These are phyloP conservation scores for Dothistroma pini DNA, from an alignment of 2,329 filamentous ascomycete species.

Conservation along the genomic window DNA sequence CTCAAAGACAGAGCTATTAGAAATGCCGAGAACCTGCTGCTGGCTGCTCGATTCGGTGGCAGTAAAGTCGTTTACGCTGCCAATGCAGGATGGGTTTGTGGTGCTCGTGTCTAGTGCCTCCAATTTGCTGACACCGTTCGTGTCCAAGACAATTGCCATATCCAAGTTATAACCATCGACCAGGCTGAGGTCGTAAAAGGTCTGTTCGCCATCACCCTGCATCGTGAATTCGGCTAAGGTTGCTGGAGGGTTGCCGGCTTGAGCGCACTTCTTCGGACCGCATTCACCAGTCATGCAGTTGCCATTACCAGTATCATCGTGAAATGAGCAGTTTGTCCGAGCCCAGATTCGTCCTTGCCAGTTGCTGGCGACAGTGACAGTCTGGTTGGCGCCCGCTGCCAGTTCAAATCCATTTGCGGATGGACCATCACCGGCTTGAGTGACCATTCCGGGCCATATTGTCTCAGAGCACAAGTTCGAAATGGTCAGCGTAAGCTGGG, in stretches of 20 bases:
- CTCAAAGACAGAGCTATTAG: slow-evolving; percentile 65
- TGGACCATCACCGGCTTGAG: slow-evolving; percentile 67
- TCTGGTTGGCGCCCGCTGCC: slow-evolving; percentile 53
- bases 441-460: slow-evolving; percentile 73
- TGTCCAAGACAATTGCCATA: slow-evolving; percentile 53
- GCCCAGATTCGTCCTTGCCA: slow-evolving; percentile 85
- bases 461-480: slow-evolving; percentile 68
- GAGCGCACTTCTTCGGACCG: slow-evolving; percentile 62
- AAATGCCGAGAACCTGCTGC: slow-evolving; percentile 50
- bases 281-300: slow-evolving; percentile 73
- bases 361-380: slow-evolving; percentile 63
- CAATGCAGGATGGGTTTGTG: slow-evolving; percentile 73
- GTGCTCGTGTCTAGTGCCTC: slow-evolving; percentile 67
- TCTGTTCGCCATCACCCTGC: slow-evolving; percentile 62
- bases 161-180: slow-evolving; percentile 84
- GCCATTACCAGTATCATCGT: slow-evolving; percentile 55
- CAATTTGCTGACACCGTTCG: slow-evolving; percentile 58
- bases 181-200: slow-evolving; percentile 80
- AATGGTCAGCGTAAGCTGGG: slow-evolving; percentile 56
- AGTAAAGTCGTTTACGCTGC: slow-evolving; percentile 59
- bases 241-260: slow-evolving; percentile 61
- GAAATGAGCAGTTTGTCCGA: slow-evolving; percentile 77
- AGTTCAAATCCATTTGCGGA: slow-evolving; percentile 64
- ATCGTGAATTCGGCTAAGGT: slow-evolving; percentile 80
- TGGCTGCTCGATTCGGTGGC: slow-evolving; percentile 49